phyloP scores from a whole-genome alignment of 139 green algal species.

The Volvox africanus region DNA sequence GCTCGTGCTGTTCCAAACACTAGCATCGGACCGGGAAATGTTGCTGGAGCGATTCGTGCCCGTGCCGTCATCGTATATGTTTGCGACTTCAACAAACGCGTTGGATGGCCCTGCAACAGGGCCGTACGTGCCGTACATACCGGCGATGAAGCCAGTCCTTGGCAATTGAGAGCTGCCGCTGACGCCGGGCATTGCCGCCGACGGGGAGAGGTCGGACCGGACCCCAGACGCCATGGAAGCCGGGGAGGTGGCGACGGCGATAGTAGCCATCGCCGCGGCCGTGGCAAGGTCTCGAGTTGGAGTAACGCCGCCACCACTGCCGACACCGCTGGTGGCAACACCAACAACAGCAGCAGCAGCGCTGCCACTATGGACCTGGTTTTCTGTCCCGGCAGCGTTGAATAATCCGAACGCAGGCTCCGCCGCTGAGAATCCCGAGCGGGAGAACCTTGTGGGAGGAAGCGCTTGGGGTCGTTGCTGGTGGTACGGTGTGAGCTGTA shows the following conservation, averaged over 20 bases:
- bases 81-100: background rate
- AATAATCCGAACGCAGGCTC: background rate
- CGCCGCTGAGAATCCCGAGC: background rate
- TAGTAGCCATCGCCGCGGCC: too few relatives aligned
- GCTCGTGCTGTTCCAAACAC: background rate
- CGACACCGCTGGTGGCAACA: background rate
- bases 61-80: background rate
- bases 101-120: background rate
- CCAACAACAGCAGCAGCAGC: background rate
- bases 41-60: background rate
- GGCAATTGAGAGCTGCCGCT: background rate
- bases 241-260: background rate
- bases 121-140: background rate
- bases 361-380: background rate
- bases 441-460: background rate
- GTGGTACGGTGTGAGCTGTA: background rate
- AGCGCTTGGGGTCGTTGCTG: background rate
- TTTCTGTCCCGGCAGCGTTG: background rate
- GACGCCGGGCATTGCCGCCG: background rate
- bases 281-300: too few relatives aligned
- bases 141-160: background rate
- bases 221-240: background rate
- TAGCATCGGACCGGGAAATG: constrained; percentile 9
- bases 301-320: too few relatives aligned
- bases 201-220: background rate